phyloP scores from a whole-genome alignment of 129 eudicot species.

The Flaveria trinervia region DNA sequence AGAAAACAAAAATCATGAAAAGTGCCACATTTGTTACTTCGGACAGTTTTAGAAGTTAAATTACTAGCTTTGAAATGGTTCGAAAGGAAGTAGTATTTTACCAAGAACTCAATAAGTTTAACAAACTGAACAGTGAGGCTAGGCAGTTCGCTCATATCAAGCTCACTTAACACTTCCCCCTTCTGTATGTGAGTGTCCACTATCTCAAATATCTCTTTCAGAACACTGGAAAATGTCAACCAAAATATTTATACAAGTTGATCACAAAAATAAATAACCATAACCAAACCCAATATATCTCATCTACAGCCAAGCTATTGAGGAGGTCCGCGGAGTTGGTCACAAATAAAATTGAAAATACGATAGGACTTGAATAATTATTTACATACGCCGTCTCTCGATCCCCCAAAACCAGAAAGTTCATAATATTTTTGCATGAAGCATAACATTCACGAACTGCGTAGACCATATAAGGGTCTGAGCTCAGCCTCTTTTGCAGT shows the following conservation, averaged over 20 bases:
- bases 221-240: constrained; percentile 43
- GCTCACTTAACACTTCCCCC: constrained; percentile 49
- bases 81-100: constrained; percentile 31
- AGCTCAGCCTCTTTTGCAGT: constrained; percentile 70
- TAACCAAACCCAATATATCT: no score
- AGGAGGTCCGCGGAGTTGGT: no score
- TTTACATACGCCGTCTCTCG: constrained; percentile 74
- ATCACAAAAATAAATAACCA: neutral
- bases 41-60: neutral
- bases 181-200: constrained; percentile 64
- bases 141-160: constrained; percentile 66
- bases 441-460: constrained; percentile 91
- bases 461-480: constrained; percentile 71
- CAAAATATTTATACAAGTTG: constrained; percentile 12
- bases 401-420: constrained; percentile 62
- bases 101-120: constrained; percentile 72
- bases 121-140: constrained; percentile 65
- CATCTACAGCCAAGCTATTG: no score
- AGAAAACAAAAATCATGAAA: constrained; percentile 14
- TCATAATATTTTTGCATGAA: constrained; percentile 75
- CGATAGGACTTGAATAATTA: constrained; percentile 5
- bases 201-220: constrained; percentile 60
- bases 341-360: constrained; percentile 2
- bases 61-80: neutral
- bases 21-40: neutral